Base-by-base conservation (phyloP, 2,329 filamentous ascomycete genomes). In the Monosporascus sp. region DNA sequence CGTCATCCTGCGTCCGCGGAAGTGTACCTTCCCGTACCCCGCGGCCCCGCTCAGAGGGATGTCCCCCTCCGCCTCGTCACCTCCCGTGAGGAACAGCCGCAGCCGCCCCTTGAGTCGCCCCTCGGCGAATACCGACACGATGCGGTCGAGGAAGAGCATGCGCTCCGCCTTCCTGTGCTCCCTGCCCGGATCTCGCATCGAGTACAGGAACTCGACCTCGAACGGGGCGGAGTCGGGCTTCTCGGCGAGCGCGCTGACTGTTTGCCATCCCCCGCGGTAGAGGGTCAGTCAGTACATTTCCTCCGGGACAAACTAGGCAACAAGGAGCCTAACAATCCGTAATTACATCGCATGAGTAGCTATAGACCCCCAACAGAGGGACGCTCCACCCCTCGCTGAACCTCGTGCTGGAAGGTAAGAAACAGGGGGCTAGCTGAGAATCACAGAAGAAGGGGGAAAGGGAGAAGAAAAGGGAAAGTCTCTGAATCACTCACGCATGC, bases 161-260 rank as follows among this genome's bases (percentile, higher is more conserved):
- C 61, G 51, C 3, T 37, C 31, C 5, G 69, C 56, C 2, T 67
- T 64, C 59, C 55, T 56, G 17, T 56, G 57, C 34, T 55, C 56
- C 24, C 50, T n/a, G 6, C 11, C 43, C 6, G 36, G 70, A 54
- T 66, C 58, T 54, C 73, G 75, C 24, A 73, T 81, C 3, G 81
- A 81, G 66, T 92, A 92, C 34, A 92, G 61, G 53, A 91, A 75
- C 43, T 76, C 73, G 17, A 90, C 78, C 16, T 81, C 70, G 9
- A 69, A 57, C 5, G 54, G 48, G 3, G 66, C 51, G 11, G 40
- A 41, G n/a, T 52, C 40, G 9, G 38, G 44, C 45, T 72, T 71
- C 59, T 79, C 70, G 24, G 76, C 76, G 7, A 91, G 73, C 56
- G 81, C 78, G 17, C 81, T 77, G 48, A 91, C 43, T 46, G 4